These are phyloP conservation scores for Pichia sp. DNA, from an alignment of 1,139 yeast species.

Conservation along the genomic window DNA sequence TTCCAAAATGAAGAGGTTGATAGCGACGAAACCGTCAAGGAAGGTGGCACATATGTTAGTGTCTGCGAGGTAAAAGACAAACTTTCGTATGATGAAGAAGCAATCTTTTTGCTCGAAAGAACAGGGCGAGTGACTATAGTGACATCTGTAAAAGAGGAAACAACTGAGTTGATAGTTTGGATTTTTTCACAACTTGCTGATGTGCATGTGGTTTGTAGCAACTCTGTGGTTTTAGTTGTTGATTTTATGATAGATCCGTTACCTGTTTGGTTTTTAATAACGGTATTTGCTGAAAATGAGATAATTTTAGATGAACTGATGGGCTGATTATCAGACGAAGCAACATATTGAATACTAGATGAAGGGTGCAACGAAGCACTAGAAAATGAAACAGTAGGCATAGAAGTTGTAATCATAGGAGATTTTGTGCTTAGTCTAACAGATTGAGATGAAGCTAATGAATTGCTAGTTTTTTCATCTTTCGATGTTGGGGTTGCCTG, in stretches of 20 bases:
- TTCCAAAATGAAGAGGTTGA: too few species aligned
- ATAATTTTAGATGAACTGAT: background rate
- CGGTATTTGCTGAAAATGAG: too few species aligned
- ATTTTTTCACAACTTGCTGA: too few species aligned
- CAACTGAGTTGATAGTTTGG: too few species aligned
- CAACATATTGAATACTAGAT: background rate
- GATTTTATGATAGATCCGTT: background rate
- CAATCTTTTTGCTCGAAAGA: background rate
- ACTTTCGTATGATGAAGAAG: slow-evolving; percentile 17
- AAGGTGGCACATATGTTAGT: too few species aligned
- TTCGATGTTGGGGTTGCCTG: too few species aligned
- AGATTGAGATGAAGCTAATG: background rate
- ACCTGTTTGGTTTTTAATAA: background rate
- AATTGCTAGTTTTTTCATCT: too few species aligned
- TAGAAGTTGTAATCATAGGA: background rate
- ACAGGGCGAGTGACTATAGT: too few species aligned
- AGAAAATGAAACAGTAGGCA: background rate
- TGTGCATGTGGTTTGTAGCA: too few species aligned
- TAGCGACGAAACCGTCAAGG: too few species aligned
- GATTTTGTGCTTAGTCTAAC: background rate
- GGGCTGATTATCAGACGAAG: background rate
- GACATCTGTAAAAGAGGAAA: too few species aligned
- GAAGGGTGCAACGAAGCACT: background rate
- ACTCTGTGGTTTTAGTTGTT: background rate
- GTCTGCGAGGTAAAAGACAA: too few species aligned